Base-by-base conservation (phyloP, 1,139 yeast genomes). In the Wickerhamomyces sp. region DNA sequence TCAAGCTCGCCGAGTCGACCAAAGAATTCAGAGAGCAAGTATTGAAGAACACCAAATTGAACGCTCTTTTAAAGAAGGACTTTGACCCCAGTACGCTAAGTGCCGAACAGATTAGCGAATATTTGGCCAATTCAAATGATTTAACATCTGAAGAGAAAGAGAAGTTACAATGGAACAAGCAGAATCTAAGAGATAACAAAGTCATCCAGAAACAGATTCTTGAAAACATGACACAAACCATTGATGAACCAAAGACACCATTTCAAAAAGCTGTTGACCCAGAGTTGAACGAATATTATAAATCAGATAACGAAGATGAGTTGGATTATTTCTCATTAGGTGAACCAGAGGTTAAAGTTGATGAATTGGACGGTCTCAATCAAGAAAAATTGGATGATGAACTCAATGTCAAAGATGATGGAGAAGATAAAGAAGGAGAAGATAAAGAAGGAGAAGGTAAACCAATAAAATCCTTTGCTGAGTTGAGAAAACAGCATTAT, bases 181-280 rank as follows among this genome's bases (percentile, higher is more conserved):
- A 74, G 44, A 82, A 81, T 51, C 59, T 82, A 41, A 70, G 72
- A 41, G 70, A 76, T 34, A 73, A 83, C 19, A 89, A 80, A 47
- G 39, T 45, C 16, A 48, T 62, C 11, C 57, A 64, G 16, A 62
- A 64, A 41, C 51, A 51, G 32, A 61, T 61, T 39, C 55, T 54
- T 33, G 64, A 61, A 34, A 65, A 63, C 38, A 54, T 64, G 32
- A 58, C 54, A 36, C 40, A 45, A 75, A 77, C 58, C 6, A 88
- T 91, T 33, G 95, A 87, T 51, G 98, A 91, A 59, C 98, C 98
- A 24, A 91, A 91, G 66, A 91, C 98, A 2, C 98, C 98, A 4
- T 91, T 84, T 55, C 95, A 86, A 55, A 95, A 95, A 16, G 95
- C 96, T 0, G 84, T 86, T 29, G 84, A 86, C 49, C 94, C 93